Percentiles rank a stretch among this genome's conserved stretches.
Conservation (phyloP, 441 rosid species). For the Syzygium syzygioides region DNA sequence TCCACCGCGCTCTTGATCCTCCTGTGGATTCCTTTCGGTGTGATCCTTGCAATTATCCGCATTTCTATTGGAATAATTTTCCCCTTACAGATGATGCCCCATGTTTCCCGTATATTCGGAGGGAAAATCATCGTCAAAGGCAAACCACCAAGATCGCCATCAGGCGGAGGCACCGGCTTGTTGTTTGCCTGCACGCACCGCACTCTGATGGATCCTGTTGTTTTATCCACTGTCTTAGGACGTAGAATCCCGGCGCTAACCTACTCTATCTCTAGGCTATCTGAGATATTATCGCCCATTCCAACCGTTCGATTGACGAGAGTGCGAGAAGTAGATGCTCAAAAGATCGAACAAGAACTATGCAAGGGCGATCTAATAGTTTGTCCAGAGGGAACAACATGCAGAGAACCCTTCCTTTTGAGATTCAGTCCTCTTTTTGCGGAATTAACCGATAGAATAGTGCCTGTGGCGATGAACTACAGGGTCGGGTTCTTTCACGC, state of each 20-base stretch:
- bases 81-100: constrained; percentile 64
- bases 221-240: constrained; percentile 54
- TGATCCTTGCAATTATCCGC: constrained; percentile 48
- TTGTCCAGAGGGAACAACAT: constrained; percentile 92
- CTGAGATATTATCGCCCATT: constrained; percentile 84
- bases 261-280: constrained; percentile 67
- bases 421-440: constrained; percentile 87
- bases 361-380: constrained; percentile 69
- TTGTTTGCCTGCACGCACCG: constrained; percentile 88
- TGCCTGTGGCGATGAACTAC: constrained; percentile 89
- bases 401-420: constrained; percentile 86
- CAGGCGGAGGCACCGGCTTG: constrained; percentile 41
- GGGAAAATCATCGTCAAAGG: constrained; percentile 67
- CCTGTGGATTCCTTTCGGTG: constrained; percentile 82
- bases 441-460: constrained; percentile 70
- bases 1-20: constrained; percentile 64
- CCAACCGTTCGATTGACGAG: constrained; percentile 78
- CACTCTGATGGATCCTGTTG: constrained; percentile 88
- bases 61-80: constrained; percentile 38
- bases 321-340: constrained; percentile 60
- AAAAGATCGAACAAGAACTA: constrained; percentile 47
- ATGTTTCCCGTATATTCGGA: constrained; percentile 50
- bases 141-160: constrained; percentile 52
- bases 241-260: constrained; percentile 87
- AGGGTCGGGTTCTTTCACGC: constrained; percentile 88